Evolutionary conservation across 2,329 filamentous ascomycete genomes (phyloP), one percentile per base, ranked within the genome.

Genomic region (Botryotinia convoluta): DNA sequence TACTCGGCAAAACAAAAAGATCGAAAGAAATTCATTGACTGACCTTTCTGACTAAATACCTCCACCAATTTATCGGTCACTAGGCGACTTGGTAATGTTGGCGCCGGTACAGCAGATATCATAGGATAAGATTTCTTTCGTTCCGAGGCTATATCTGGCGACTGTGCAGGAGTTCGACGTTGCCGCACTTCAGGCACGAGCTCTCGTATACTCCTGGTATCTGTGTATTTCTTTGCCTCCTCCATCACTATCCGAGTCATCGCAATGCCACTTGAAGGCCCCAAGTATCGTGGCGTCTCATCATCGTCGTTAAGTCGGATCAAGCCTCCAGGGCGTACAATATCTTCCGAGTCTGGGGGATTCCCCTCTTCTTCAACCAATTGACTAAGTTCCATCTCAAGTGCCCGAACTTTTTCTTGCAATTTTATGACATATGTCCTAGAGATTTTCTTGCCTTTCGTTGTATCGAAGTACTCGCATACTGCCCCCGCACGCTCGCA

Each of bases 201-300:
- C 77, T 98, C 94, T 73, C 94, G 94, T 81, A 98, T 98, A 77
- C 92, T 94, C 82, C 94, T 93, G 8, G 94, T 92, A 79, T 96
- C 92, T 39, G 94, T 97, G 79, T 95, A 97, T 76, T 94, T 92
- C 84, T 97, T 98, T 71, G 95, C 95, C 82, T 97, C 90, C 81
- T 98, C 95, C 92, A 99, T 98, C 18, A 99, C 91, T 77, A 98
- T 87, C 44, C 95, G 90, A 20, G 95, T 97, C 85, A 98, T 97
- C 80, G 94, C 93, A 79, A 98, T 97, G 74, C 95, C 96, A 81
- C 95, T 98, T 67, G 95, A 97, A 4, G 96, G 93, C 0, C 96
- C 96, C 4, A 99, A 86, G 81, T 96, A 98, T 75, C 95, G 93
- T 26, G 93, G 91, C 1, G 89, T 91, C 83, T 98, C 95, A 81